These are phyloP conservation scores for Xylaria nigripes DNA, from an alignment of 495 filamentous ascomycete genomes.

Conservation along the genomic window DNA sequence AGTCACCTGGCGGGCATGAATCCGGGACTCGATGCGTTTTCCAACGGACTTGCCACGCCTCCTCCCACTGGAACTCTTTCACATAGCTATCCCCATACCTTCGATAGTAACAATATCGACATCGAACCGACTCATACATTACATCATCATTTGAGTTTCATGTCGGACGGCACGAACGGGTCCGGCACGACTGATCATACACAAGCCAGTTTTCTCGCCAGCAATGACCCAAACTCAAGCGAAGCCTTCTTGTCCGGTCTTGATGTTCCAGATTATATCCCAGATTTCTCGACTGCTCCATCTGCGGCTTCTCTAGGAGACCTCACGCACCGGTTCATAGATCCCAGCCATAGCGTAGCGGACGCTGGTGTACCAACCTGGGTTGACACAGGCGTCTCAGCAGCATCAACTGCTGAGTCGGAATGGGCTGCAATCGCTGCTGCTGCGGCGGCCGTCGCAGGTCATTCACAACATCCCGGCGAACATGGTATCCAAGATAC, in stretches of 20 bases:
- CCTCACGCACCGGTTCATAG: neutral
- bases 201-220: neutral
- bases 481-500: neutral
- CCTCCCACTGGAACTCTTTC: slow-evolving; percentile 24
- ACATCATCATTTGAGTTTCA: slow-evolving; percentile 23
- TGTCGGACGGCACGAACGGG: slow-evolving; percentile 17
- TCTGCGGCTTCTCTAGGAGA: neutral
- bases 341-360: slow-evolving; percentile 4
- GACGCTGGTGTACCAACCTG: slow-evolving; percentile 15
- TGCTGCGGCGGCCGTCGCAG: neutral
- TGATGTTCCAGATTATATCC: slow-evolving; percentile 16
- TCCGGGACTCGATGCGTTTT: slow-evolving; percentile 25
- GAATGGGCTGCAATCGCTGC: slow-evolving; percentile 16
- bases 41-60: slow-evolving; percentile 32
- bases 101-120: slow-evolving; percentile 13
- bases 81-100: slow-evolving; percentile 19
- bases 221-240: neutral
- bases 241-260: slow-evolving; percentile 20
- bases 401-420: slow-evolving; percentile 10
- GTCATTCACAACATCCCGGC: neutral
- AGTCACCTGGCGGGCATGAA: slow-evolving; percentile 20
- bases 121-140: slow-evolving; percentile 10
- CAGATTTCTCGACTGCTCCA: slow-evolving; percentile 8
- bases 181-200: slow-evolving; percentile 3
- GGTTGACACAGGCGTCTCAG: slow-evolving; percentile 13